Evolutionary conservation across 1,139 yeast species (phyloP).

Genomic region (Debaryomyces psychrophilus): DNA sequence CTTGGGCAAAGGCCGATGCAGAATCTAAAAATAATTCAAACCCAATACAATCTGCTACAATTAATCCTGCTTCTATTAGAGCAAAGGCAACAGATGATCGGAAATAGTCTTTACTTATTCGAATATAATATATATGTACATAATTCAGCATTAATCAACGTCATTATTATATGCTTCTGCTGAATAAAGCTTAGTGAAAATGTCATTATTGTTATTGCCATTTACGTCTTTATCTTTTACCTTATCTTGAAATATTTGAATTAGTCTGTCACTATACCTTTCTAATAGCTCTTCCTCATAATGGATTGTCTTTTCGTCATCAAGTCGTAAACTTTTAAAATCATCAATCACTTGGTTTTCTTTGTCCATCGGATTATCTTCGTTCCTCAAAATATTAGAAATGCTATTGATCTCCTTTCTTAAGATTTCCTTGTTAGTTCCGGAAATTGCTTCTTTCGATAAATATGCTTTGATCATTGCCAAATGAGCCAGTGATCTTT

Average conservation of each 20-base stretch:
- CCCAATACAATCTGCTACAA: constrained; percentile 39
- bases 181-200: constrained; percentile 1
- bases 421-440: constrained; percentile 15
- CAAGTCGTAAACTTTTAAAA: not conserved
- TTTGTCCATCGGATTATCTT: constrained; percentile 9
- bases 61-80: constrained; percentile 27
- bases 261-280: constrained; percentile 35
- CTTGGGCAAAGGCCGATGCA: constrained; percentile 43
- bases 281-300: constrained; percentile 25
- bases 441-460: constrained; percentile 13
- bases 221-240: not conserved
- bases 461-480: constrained; percentile 15
- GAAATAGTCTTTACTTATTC: not conserved
- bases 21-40: constrained; percentile 26
- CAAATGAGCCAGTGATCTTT: constrained; percentile 16
- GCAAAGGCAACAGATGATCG: constrained; percentile 19
- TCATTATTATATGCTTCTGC: constrained; percentile 4
- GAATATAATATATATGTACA: constrained; percentile 8
- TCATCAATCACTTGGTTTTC: constrained; percentile 4
- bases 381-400: constrained; percentile 12
- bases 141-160: constrained; percentile 8
- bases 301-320: not conserved
- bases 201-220: not conserved
- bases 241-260: constrained; percentile 28
- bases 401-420: constrained; percentile 16